Evolutionary conservation across 441 rosid species (phyloP).

Genomic region (Capsella rubella): DNA sequence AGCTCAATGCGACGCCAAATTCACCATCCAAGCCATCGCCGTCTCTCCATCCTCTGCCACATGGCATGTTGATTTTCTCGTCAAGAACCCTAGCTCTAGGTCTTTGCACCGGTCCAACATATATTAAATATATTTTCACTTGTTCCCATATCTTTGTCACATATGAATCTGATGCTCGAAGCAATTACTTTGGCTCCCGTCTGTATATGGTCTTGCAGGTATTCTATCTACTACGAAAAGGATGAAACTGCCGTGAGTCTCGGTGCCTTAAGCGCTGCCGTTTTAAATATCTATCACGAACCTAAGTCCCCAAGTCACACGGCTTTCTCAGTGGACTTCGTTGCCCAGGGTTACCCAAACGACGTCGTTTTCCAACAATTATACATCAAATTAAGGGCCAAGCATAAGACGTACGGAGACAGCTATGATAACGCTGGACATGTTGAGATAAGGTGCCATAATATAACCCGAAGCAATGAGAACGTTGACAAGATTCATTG

Average conservation of each 20-base stretch:
- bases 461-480: too few species aligned
- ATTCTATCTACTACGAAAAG: too few species aligned
- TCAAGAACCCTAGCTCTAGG: constrained; percentile 31
- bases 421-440: too few species aligned
- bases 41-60: constrained; percentile 12
- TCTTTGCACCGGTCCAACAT: neutral
- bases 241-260: too few species aligned
- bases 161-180: neutral
- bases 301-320: neutral
- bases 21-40: constrained; percentile 32
- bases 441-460: too few species aligned
- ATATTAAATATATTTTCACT: neutral
- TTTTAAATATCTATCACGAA: too few species aligned
- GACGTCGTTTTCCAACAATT: neutral
- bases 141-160: neutral
- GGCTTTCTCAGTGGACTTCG: constrained; percentile 27
- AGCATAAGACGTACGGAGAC: too few species aligned
- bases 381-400: constrained; percentile 14
- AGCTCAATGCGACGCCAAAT: constrained; percentile 15
- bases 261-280: too few species aligned
- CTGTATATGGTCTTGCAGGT: neutral
- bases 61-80: constrained; percentile 30
- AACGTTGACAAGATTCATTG: too few species aligned
- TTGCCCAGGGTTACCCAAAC: neutral
- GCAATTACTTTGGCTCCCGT: too few species aligned